phyloP scores from a whole-genome alignment of 805 yeast genomes.

The Diddensiella transvaalensis region DNA sequence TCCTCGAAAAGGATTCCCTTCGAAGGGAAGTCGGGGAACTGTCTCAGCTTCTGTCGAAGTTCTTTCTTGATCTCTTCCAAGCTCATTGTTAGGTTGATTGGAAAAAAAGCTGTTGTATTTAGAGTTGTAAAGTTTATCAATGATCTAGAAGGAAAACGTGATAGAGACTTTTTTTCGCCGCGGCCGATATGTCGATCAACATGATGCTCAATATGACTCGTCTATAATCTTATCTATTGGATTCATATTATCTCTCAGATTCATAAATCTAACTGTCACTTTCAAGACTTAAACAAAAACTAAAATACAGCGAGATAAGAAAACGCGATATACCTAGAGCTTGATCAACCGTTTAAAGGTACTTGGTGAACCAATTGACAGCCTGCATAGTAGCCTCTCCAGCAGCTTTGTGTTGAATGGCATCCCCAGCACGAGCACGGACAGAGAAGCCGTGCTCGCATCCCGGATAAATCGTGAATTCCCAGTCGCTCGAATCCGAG shows the following conservation, averaged over 20 bases:
- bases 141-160: background rate
- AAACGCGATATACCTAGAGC: no score
- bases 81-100: slow-evolving; percentile 6
- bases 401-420: background rate
- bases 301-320: no score
- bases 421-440: background rate
- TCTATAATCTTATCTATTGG: no score
- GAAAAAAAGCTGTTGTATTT: no score
- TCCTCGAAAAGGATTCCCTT: slow-evolving; percentile 95
- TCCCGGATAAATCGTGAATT: background rate
- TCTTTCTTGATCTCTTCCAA: slow-evolving; percentile 17
- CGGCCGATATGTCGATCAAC: no score
- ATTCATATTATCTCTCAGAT: no score
- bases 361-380: background rate
- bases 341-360: no score
- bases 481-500: background rate
- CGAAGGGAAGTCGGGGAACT: slow-evolving; percentile 90
- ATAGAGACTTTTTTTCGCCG: no score
- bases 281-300: no score
- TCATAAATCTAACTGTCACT: no score
- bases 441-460: background rate
- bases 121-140: no score
- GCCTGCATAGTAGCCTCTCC: background rate
- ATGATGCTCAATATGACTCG: no score
- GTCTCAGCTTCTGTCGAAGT: slow-evolving; percentile 39